A percentile compares a stretch with the other conserved stretches of the same genome.
These are phyloP conservation scores for Triglochin maritima DNA, from an alignment of 106 monocot genomes.

Conservation along the genomic window DNA sequence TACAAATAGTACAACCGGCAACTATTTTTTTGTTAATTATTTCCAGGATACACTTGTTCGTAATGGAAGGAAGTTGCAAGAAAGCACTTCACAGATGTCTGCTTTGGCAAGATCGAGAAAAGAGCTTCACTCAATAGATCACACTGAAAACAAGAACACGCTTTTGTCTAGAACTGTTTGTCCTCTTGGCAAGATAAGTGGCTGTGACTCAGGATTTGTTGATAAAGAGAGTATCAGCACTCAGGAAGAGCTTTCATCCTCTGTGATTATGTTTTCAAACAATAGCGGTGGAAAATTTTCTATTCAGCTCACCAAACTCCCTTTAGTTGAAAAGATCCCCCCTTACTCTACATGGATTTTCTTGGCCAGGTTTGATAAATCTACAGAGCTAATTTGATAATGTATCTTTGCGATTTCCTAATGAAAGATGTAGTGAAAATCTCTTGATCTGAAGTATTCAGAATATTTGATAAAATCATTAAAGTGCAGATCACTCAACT, in stretches of 20 bases:
- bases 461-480: no score
- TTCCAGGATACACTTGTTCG: conserved; percentile 57
- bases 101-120: conserved; percentile 22
- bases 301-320: conserved; percentile 54
- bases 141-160: conserved; percentile 20
- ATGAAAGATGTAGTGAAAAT: no score
- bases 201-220: conserved; percentile 22
- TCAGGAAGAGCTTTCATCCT: conserved; percentile 56
- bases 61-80: conserved; percentile 45
- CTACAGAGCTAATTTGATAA: background rate
- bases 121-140: conserved; percentile 1
- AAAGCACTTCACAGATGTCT: conserved; percentile 27
- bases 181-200: conserved; percentile 24
- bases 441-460: no score
- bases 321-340: conserved; percentile 68
- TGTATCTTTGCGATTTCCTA: no score
- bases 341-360: conserved; percentile 97
- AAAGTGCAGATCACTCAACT: no score
- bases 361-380: conserved; percentile 55
- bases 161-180: conserved; percentile 33
- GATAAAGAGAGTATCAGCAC: conserved; percentile 53
- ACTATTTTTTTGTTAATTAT: background rate
- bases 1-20: background rate
- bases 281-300: conserved; percentile 32
- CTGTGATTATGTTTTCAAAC: conserved; percentile 32